A percentile compares a stretch with the other conserved stretches of the same genome.
Evolutionary conservation across 192 early-diverging fungal genomes (phyloP).

Genomic region (Entomortierella chlamydospora): DNA sequence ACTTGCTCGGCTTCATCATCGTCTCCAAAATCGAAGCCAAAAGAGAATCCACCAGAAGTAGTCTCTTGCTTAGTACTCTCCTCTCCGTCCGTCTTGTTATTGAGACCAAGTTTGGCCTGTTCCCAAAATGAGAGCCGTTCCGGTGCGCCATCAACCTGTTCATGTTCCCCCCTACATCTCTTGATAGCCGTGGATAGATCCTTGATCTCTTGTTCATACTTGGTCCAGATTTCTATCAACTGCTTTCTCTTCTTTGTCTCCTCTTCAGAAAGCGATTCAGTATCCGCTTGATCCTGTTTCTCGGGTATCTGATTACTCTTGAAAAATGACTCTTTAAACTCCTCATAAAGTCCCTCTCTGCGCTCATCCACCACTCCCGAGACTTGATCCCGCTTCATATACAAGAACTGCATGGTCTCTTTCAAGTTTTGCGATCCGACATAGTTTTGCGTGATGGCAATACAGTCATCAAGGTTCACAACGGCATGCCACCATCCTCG

Average conservation of each 20-base stretch:
- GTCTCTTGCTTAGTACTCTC: neutral
- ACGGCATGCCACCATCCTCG: constrained; percentile 83
- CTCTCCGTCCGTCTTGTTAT: neutral
- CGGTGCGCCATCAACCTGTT: neutral
- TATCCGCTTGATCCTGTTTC: neutral
- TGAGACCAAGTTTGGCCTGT: constrained; percentile 31
- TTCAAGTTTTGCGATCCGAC: constrained; percentile 68
- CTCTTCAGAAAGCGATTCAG: neutral
- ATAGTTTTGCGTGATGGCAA: constrained; percentile 83
- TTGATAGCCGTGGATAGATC: constrained; percentile 10
- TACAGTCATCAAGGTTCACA: constrained; percentile 74
- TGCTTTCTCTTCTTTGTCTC: constrained; percentile 22
- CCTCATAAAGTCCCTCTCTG: constrained; percentile 56
- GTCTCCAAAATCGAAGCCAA: constrained; percentile 40
- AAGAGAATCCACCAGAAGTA: constrained; percentile 22
- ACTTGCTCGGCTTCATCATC: constrained; percentile 10
- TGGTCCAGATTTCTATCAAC: constrained; percentile 23
- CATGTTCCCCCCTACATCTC: constrained; percentile 3
- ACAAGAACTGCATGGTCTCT: constrained; percentile 53
- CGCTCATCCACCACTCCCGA: constrained; percentile 50
- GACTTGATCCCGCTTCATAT: constrained; percentile 50
- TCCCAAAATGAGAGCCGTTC: constrained; percentile 51
- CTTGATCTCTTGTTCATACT: constrained; percentile 35
- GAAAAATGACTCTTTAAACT: constrained; percentile 57
- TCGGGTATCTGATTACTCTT: constrained; percentile 30